A percentile compares a stretch with the other conserved stretches of the same genome.
phyloP scores from a whole-genome alignment of 2,329 filamentous ascomycete species.

The Alternaria sp. region DNA sequence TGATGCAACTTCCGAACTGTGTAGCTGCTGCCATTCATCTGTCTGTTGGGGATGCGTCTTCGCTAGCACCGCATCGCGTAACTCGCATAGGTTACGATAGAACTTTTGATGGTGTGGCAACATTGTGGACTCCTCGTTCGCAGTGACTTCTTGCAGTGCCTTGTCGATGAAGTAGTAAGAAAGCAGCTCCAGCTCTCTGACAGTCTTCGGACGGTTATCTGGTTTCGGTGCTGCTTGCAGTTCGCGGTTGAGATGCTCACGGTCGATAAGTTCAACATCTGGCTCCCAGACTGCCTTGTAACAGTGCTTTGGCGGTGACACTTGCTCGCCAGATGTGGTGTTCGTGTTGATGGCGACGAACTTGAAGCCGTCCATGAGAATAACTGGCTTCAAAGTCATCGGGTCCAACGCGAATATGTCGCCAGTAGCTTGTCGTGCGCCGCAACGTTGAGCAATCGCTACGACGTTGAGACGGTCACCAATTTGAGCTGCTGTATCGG shows the following conservation, averaged over 20 bases:
- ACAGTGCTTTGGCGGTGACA: conserved; percentile 5
- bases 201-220: conserved; percentile 10
- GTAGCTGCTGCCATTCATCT: conserved; percentile 16
- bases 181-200: conserved; percentile 15
- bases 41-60: conserved; percentile 18
- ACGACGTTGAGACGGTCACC: conserved; percentile 14
- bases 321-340: not conserved
- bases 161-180: conserved; percentile 19
- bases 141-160: conserved; percentile 4
- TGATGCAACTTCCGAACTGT: not conserved
- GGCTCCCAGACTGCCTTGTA: conserved; percentile 18
- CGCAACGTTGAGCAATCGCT: not conserved
- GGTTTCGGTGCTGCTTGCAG: conserved; percentile 12
- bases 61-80: conserved; percentile 2
- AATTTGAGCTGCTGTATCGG: conserved; percentile 8
- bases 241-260: conserved; percentile 5
- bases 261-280: conserved; percentile 16
- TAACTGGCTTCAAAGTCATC: conserved; percentile 5
- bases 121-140: conserved; percentile 6
- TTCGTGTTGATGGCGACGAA: conserved; percentile 14
- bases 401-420: conserved; percentile 16
- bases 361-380: conserved; percentile 20
- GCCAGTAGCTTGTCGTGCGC: conserved; percentile 10
- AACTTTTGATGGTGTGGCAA: conserved; percentile 19
- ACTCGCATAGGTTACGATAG: conserved; percentile 10